Evolutionary conservation across 2,329 filamentous ascomycete species (phyloP).

Genomic region (Coniochaeta sp.): DNA sequence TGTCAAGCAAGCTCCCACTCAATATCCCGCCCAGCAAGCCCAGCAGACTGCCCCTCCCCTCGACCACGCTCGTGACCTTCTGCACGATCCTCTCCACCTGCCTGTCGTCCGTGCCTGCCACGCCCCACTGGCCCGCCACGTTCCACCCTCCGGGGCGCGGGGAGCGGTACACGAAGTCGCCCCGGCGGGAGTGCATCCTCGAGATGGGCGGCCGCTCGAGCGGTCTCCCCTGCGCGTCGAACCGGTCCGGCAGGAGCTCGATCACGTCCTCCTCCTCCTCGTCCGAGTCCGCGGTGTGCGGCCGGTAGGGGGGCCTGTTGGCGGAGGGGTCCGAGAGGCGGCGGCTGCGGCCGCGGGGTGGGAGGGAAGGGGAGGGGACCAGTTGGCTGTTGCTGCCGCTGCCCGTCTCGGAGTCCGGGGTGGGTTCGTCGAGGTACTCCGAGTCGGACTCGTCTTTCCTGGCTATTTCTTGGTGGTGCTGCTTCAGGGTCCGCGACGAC

Average conservation of each 20-base stretch:
- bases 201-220: conserved; percentile 18
- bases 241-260: conserved; percentile 38
- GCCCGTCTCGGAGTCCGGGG: conserved; percentile 1
- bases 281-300: conserved; percentile 5
- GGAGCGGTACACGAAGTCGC: conserved; percentile 31
- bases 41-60: conserved; percentile 18
- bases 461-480: conserved; percentile 27
- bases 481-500: conserved; percentile 35
- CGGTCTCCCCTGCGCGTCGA: conserved; percentile 34
- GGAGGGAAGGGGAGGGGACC: not conserved
- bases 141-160: conserved; percentile 26
- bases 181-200: conserved; percentile 27
- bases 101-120: conserved; percentile 34
- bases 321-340: conserved; percentile 26
- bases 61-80: conserved; percentile 21
- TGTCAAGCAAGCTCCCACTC: conserved; percentile 14
- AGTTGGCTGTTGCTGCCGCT: conserved; percentile 1
- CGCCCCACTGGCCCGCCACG: conserved; percentile 34
- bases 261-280: conserved; percentile 25
- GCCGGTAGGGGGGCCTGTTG: conserved; percentile 18
- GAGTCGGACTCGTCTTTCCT: conserved; percentile 6
- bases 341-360: conserved; percentile 13
- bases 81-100: conserved; percentile 29
- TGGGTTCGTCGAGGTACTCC: conserved; percentile 8
- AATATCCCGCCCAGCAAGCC: conserved; percentile 20